Evolutionary conservation across 2,329 filamentous ascomycete genomes (phyloP).

Genomic region (Rhynchosporium agropyri): DNA sequence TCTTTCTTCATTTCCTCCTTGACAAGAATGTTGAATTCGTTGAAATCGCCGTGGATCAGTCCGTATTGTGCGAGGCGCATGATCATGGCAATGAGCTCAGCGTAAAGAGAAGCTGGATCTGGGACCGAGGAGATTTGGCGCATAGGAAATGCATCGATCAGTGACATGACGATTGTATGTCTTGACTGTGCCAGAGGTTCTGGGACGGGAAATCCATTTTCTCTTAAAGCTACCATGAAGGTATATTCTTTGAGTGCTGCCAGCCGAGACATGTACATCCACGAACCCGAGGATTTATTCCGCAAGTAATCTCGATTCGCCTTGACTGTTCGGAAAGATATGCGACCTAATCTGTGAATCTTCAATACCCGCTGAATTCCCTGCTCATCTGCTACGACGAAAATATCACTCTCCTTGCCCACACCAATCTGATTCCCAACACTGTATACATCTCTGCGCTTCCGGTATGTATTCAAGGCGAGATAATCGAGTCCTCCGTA

Average conservation of each 20-base stretch:
- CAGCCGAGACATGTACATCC: slow-evolving; percentile 97
- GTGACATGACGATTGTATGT: slow-evolving; percentile 94
- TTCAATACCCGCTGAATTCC: slow-evolving; percentile 85
- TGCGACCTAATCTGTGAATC: slow-evolving; percentile 92
- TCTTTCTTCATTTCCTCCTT: slow-evolving; percentile 63
- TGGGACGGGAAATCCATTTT: slow-evolving; percentile 88
- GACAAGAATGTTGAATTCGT: slow-evolving; percentile 98
- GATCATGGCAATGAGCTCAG: slow-evolving; percentile 86
- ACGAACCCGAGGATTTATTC: slow-evolving; percentile 77
- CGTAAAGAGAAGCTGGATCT: slow-evolving; percentile 82
- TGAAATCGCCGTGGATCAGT: slow-evolving; percentile 96
- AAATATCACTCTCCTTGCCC: slow-evolving; percentile 97
- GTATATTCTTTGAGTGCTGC: slow-evolving; percentile 93
- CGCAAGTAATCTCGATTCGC: slow-evolving; percentile 93
- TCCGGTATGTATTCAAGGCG: slow-evolving; percentile 87
- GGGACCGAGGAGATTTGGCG: slow-evolving; percentile 84
- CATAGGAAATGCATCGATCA: slow-evolving; percentile 90
- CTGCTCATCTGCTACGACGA: slow-evolving; percentile 81
- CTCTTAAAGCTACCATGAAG: slow-evolving; percentile 85
- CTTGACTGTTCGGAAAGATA: slow-evolving; percentile 96
- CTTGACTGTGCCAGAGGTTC: slow-evolving; percentile 85
- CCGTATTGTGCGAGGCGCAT: slow-evolving; percentile 81
- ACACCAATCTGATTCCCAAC: slow-evolving; percentile 94
- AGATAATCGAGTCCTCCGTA: slow-evolving; percentile 98
- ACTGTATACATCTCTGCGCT: slow-evolving; percentile 79